Base-by-base conservation (phyloP, 2,329 filamentous ascomycete species). In the Hirsutella thompsonii region DNA sequence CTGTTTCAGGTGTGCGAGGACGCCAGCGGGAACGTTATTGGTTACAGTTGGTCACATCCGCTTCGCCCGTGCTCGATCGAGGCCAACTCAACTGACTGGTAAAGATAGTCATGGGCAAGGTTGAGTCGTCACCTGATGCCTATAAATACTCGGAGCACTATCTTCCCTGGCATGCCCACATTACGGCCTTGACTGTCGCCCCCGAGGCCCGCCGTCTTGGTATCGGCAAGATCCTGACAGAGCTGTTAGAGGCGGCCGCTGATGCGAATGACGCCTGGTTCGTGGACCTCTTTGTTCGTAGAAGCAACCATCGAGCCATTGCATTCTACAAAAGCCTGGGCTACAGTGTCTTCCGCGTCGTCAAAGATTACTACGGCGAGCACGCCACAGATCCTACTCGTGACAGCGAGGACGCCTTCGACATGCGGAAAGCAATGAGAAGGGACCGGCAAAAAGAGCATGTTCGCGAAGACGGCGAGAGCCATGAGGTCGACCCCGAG, bases 121-220 rank as follows among this genome's bases (percentile, higher is more conserved):
- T 94, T 45, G 90, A 96, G 68, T 81, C 87, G 48, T 93, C 87
- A 41, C 82, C 84, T 14, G 70, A 84, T 36, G 78, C 79, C 40
- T 76, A 83, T 58, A 72, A 77, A 44, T 79, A 79, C 54, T 92
- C 86, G 38, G 73, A 81, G 54, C 88, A 95, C 65, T 94, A 93
- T 65, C 81, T 94, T n/a, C 90, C 90, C n/a, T 96, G 88, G 86
- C 92, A 98, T 66, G 90, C 88, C 18, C 92, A 98, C 63, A 94
- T 98, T 57, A 98, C 92, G 4, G 92, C 90, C 29, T 71, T 98
- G 39, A 96, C 92, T 0, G 86, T 98, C 18, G 82, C 90, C 1
- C 92, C 92, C 0, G 78, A 82, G 42, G 87, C 87, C 38, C 81
- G 92, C 21, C 77, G 92, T 35, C 73, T 92, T 14, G 90, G 92